phyloP scores from a whole-genome alignment of 257 asterid genomes.

The Ilex aquifolium region DNA sequence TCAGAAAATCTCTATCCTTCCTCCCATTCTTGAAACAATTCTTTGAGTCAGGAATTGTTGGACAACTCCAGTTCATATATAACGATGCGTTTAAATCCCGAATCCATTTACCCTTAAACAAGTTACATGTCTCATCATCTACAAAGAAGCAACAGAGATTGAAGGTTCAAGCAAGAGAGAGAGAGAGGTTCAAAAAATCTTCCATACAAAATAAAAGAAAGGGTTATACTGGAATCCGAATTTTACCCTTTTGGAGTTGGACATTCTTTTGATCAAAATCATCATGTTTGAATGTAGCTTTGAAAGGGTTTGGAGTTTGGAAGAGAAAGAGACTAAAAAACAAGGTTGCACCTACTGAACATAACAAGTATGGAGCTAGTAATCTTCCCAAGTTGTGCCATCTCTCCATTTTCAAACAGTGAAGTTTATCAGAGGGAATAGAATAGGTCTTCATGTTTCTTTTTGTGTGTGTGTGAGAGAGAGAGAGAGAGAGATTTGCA shows the following conservation, averaged over 20 bases:
- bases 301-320: background rate
- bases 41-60: constrained; percentile 30
- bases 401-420: background rate
- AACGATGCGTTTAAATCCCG: constrained; percentile 20
- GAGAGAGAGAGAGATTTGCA: no score
- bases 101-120: constrained; percentile 64
- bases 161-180: no score
- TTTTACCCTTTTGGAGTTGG: constrained; percentile 16
- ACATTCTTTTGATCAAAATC: constrained; percentile 8
- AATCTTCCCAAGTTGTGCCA: constrained; percentile 2
- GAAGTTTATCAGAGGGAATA: background rate
- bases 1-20: constrained; percentile 37
- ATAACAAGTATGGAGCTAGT: constrained; percentile 4
- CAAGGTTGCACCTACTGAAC: constrained; percentile 7
- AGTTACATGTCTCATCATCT: constrained; percentile 31
- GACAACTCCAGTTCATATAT: constrained; percentile 58
- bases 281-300: constrained; percentile 1
- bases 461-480: no score
- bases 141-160: background rate
- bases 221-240: background rate
- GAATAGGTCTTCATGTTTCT: background rate
- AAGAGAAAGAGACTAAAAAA: constrained; percentile 14
- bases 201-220: background rate
- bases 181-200: no score
- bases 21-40: constrained; percentile 65